Conservation (phyloP, 2,329 filamentous ascomycete genomes). For the Incumbomyces lentus region DNA sequence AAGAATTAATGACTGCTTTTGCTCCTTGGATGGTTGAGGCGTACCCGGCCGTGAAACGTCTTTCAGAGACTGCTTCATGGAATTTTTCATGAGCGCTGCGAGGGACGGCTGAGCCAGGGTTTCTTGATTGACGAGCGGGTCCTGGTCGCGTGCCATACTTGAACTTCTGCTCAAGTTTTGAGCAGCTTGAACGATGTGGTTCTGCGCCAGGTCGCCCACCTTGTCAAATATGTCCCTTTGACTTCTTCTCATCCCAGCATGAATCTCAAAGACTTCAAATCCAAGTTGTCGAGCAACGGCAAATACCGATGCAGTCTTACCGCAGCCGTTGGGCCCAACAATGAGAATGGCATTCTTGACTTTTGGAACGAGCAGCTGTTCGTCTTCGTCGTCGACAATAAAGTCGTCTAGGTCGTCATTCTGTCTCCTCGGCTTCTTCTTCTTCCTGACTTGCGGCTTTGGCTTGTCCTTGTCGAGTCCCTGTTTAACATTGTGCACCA, state of each 20-base stretch:
- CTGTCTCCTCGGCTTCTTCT: conserved; percentile 55
- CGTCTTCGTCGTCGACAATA: conserved; percentile 67
- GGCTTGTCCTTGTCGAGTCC: conserved; percentile 27
- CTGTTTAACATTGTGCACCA: conserved; percentile 65
- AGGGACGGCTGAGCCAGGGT: conserved; percentile 21
- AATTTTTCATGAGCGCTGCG: conserved; percentile 8
- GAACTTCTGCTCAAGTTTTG: conserved; percentile 13
- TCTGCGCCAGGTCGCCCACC: conserved; percentile 93
- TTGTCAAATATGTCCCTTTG: conserved; percentile 84
- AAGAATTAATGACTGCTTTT: conserved; percentile 90
- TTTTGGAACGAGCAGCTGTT: conserved; percentile 44
- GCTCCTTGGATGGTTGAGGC: conserved; percentile 30
- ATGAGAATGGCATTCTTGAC: conserved; percentile 66
- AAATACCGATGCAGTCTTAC: conserved; percentile 86
- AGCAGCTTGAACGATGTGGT: conserved; percentile 64
- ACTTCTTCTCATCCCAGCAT: conserved; percentile 68
- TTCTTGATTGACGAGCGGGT: conserved; percentile 12
- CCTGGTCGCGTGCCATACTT: conserved; percentile 11
- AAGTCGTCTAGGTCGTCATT: conserved; percentile 67
- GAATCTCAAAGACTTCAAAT: conserved; percentile 93
- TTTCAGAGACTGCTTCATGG: conserved; percentile 18
- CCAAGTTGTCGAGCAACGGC: conserved; percentile 84
- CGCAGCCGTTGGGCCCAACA: conserved; percentile 79
- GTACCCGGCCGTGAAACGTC: conserved; percentile 5
- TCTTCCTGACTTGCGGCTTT: conserved; percentile 21